phyloP scores from a whole-genome alignment of 768 basidiomycete genomes.

The Boletus barrowsii region DNA sequence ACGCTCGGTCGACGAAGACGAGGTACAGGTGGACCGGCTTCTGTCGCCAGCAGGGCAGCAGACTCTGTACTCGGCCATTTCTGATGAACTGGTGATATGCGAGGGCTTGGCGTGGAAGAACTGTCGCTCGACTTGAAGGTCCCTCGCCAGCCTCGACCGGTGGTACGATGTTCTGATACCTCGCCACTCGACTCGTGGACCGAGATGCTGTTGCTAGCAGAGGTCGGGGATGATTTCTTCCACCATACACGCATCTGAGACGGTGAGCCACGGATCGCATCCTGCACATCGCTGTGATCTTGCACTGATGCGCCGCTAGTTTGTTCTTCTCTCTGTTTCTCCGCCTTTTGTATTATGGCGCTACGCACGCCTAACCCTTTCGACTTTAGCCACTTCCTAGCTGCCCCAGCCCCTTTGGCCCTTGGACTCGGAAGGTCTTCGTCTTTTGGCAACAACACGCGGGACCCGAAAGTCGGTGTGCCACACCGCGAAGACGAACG shows the following conservation, averaged over 20 bases:
- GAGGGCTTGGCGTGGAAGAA: slow-evolving; percentile 23
- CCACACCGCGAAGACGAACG: slow-evolving; percentile 52
- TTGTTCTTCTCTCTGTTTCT: slow-evolving; percentile 21
- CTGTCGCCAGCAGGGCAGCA: slow-evolving; percentile 2
- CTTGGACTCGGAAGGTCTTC: slow-evolving; percentile 22
- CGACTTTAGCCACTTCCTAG: slow-evolving; percentile 30
- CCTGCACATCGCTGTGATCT: slow-evolving; percentile 6
- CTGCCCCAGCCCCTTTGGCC: slow-evolving; percentile 11
- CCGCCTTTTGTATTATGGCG: slow-evolving; percentile 20
- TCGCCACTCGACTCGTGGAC: slow-evolving; percentile 12
- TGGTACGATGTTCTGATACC: not conserved
- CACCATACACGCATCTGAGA: slow-evolving; percentile 29
- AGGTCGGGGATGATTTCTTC: slow-evolving; percentile 22
- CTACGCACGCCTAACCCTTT: slow-evolving; percentile 28
- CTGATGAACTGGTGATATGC: slow-evolving; percentile 15
- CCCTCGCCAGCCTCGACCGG: slow-evolving; percentile 8
- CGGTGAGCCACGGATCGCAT: slow-evolving; percentile 6
- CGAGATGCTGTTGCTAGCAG: slow-evolving; percentile 10
- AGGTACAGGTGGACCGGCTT: slow-evolving; percentile 2
- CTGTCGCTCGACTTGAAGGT: slow-evolving; percentile 7
- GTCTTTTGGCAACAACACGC: slow-evolving; percentile 28
- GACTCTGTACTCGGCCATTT: slow-evolving; percentile 25
- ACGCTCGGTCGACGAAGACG: slow-evolving; percentile 25
- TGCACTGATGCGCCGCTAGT: not conserved
- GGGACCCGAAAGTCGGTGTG: slow-evolving; percentile 62